These are phyloP conservation scores for Apiospora sp. DNA, from an alignment of 2,329 filamentous ascomycete genomes.

Conservation along the genomic window DNA sequence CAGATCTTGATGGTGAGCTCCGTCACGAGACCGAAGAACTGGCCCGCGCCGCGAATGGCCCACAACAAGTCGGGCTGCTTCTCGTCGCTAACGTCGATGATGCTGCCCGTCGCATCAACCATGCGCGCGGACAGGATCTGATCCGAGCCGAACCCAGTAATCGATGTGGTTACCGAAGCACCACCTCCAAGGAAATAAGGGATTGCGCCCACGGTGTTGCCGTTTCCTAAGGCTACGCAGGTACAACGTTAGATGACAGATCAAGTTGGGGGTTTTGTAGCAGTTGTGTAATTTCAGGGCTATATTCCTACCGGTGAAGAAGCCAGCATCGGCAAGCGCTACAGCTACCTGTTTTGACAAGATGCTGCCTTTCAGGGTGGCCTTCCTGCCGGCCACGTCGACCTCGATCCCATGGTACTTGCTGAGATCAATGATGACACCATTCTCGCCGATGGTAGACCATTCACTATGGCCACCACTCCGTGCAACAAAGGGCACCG, in stretches of 20 bases:
- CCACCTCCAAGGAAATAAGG: constrained; percentile 35
- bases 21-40: constrained; percentile 45
- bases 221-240: constrained; percentile 38
- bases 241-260: too few relatives aligned
- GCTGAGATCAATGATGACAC: constrained; percentile 32
- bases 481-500: constrained; percentile 29
- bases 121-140: constrained; percentile 38
- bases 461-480: constrained; percentile 31
- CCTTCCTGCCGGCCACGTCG: constrained; percentile 46
- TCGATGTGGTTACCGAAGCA: constrained; percentile 27
- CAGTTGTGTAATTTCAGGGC: not conserved
- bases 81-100: constrained; percentile 36
- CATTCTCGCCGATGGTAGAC: constrained; percentile 31
- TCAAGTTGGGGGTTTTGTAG: too few relatives aligned
- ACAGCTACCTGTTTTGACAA: constrained; percentile 24
- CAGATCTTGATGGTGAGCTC: constrained; percentile 38
- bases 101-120: constrained; percentile 40
- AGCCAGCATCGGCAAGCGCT: too few relatives aligned
- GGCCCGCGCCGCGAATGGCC: constrained; percentile 44
- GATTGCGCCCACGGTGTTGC: constrained; percentile 41
- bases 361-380: constrained; percentile 30
- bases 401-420: constrained; percentile 25
- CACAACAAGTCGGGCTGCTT: constrained; percentile 41
- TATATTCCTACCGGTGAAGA: constrained; percentile 31
- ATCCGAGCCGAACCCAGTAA: constrained; percentile 37